Evolutionary conservation across 2,329 filamentous ascomycete species (phyloP).

Genomic region (Colletotrichum lentis): DNA sequence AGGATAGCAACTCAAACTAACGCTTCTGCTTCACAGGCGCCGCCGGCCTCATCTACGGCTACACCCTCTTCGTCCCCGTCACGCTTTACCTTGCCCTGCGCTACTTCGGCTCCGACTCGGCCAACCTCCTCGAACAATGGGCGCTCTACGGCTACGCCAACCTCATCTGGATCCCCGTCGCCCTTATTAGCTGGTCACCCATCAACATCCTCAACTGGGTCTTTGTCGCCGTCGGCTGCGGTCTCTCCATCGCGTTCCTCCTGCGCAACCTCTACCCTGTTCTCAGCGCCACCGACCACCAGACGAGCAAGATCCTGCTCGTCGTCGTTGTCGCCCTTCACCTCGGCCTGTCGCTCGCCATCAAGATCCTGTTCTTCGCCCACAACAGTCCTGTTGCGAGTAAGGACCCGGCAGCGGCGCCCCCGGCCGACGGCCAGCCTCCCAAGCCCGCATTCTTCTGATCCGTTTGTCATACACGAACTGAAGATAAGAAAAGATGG

Average conservation of each 20-base stretch:
- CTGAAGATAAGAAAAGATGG: no score
- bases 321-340: conserved; percentile 86
- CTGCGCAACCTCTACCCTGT: conserved; percentile 90
- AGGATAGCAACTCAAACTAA: background rate
- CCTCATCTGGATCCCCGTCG: conserved; percentile 95
- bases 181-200: conserved; percentile 88
- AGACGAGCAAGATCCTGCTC: conserved; percentile 88
- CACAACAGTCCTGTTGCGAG: conserved; percentile 66
- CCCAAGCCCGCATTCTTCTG: conserved; percentile 27
- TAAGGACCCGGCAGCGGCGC: conserved; percentile 22
- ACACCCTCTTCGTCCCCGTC: conserved; percentile 86
- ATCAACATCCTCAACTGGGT: conserved; percentile 89
- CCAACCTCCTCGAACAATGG: conserved; percentile 94
- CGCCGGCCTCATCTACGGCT: conserved; percentile 93
- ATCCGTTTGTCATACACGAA: background rate
- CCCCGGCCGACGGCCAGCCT: conserved; percentile 32
- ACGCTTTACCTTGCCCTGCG: conserved; percentile 86
- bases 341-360: conserved; percentile 87
- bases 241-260: conserved; percentile 81
- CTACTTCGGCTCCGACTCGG: conserved; percentile 94
- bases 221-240: conserved; percentile 88
- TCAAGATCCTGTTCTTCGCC: conserved; percentile 97
- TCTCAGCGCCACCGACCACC: conserved; percentile 88
- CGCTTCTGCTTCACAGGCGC: conserved; percentile 63
- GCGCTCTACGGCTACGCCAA: conserved; percentile 96